These are phyloP conservation scores for Aspergillus bombycis DNA, from an alignment of 2,329 filamentous ascomycete species.

Conservation along the genomic window DNA sequence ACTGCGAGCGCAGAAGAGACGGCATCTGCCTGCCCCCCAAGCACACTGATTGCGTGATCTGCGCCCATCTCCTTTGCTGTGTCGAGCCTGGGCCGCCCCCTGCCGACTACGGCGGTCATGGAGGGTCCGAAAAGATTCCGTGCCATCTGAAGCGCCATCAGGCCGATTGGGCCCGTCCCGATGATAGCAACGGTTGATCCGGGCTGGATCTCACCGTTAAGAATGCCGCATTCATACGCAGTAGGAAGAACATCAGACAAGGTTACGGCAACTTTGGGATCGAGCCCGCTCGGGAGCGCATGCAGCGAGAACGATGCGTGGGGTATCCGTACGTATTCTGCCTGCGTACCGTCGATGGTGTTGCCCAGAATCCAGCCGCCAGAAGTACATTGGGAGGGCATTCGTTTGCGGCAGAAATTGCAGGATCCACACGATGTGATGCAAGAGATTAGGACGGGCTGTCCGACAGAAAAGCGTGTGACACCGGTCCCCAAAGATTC, in stretches of 20 bases:
- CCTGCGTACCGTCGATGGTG: constrained; percentile 57
- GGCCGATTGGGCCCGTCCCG: constrained; percentile 59
- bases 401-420: constrained; percentile 55
- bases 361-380: constrained; percentile 62
- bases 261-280: constrained; percentile 44
- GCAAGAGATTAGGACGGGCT: constrained; percentile 57
- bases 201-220: constrained; percentile 56
- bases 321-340: constrained; percentile 59
- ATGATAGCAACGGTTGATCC: constrained; percentile 58
- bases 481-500: constrained; percentile 51
- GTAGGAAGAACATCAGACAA: constrained; percentile 62
- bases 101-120: constrained; percentile 56
- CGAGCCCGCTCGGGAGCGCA: constrained; percentile 46
- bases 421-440: constrained; percentile 58
- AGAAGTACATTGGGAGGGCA: constrained; percentile 57
- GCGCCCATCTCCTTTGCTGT: constrained; percentile 55
- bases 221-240: constrained; percentile 58
- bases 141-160: constrained; percentile 58
- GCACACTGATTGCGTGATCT: constrained; percentile 46
- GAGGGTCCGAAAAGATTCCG: constrained; percentile 58
- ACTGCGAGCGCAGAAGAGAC: constrained; percentile 45
- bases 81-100: constrained; percentile 52
- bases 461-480: constrained; percentile 51
- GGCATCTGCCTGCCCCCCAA: constrained; percentile 41
- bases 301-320: constrained; percentile 56